These are phyloP conservation scores for Beauveria bassiana DNA, from an alignment of 2,329 filamentous ascomycete genomes.

Conservation along the genomic window DNA sequence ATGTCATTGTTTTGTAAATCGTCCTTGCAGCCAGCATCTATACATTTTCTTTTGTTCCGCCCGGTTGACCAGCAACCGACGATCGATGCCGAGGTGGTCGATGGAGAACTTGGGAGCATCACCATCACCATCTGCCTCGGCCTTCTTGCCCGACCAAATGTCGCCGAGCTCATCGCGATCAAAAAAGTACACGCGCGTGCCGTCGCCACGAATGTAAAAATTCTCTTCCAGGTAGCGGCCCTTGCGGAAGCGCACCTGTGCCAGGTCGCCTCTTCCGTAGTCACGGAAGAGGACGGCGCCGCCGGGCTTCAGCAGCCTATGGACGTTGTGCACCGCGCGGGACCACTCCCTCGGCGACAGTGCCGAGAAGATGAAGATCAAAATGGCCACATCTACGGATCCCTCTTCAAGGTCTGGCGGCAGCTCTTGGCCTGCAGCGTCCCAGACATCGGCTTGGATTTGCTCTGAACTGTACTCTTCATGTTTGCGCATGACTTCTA, in stretches of 20 bases:
- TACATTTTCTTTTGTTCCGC: constrained; percentile 95
- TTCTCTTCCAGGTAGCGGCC: constrained; percentile 91
- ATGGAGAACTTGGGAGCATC: constrained; percentile 53
- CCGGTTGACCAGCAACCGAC: constrained; percentile 85
- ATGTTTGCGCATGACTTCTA: constrained; percentile 81
- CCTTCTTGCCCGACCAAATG: constrained; percentile 60
- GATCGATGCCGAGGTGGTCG: constrained; percentile 73
- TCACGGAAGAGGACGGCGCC: constrained; percentile 94
- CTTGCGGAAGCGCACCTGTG: constrained; percentile 96
- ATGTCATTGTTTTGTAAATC: constrained; percentile 62
- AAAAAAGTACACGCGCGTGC: constrained; percentile 96
- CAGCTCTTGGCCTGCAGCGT: constrained; percentile 64
- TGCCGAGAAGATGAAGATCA: constrained; percentile 97
- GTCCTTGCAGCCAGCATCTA: constrained; percentile 87
- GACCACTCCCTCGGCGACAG: constrained; percentile 79
- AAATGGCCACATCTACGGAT: constrained; percentile 83
- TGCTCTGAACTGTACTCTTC: constrained; percentile 63
- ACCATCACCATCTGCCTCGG: constrained; percentile 18
- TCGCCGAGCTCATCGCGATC: constrained; percentile 71
- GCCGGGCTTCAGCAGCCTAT: constrained; percentile 77
- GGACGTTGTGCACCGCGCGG: constrained; percentile 72
- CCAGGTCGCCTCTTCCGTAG: constrained; percentile 90
- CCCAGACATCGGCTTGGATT: constrained; percentile 92
- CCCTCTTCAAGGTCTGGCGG: constrained; percentile 69
- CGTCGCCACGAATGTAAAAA: constrained; percentile 93